Evolutionary conservation across 2,329 filamentous ascomycete species (phyloP).

Genomic region (Rutstroemia sp.): DNA sequence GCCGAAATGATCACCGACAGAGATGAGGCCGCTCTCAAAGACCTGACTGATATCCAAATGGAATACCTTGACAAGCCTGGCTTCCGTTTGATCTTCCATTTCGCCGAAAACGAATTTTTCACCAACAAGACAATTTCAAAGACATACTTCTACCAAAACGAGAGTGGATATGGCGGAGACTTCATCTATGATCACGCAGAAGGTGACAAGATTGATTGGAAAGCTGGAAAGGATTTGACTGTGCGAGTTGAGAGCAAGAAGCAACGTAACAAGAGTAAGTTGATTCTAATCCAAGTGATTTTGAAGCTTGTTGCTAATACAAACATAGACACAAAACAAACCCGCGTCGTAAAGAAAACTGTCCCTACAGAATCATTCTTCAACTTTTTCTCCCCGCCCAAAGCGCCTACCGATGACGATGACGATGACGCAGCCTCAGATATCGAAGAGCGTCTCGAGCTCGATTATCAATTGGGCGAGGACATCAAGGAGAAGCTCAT

Average conservation of each 20-base stretch:
- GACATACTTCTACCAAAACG: conserved; percentile 98
- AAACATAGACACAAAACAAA: conserved; percentile 87
- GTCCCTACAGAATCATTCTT: conserved; percentile 96
- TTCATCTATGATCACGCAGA: conserved; percentile 99
- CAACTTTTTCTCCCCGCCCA: conserved; percentile 90
- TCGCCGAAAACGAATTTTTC: conserved; percentile 92
- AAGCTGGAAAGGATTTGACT: conserved; percentile 84
- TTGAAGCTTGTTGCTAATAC: conserved; percentile 8
- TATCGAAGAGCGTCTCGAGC: conserved; percentile 94
- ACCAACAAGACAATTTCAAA: conserved; percentile 95
- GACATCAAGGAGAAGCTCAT: conserved; percentile 99
- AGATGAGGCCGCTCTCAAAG: conserved; percentile 88
- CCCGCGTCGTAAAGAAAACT: conserved; percentile 97
- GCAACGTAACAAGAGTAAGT: conserved; percentile 97
- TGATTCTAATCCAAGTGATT: background rate
- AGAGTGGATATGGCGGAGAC: conserved; percentile 96
- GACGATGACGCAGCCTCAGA: conserved; percentile 72
- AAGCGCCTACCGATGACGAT: conserved; percentile 67
- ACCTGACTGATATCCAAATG: conserved; percentile 91
- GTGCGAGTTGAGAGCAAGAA: conserved; percentile 98
- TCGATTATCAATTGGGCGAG: conserved; percentile 97
- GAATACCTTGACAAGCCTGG: conserved; percentile 98
- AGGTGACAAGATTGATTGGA: conserved; percentile 97
- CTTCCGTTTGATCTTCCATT: conserved; percentile 97
- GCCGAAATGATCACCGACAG: conserved; percentile 98